These are phyloP conservation scores for Streptanthus diversifolius DNA, from an alignment of 345 rosid species.

Conservation along the genomic window DNA sequence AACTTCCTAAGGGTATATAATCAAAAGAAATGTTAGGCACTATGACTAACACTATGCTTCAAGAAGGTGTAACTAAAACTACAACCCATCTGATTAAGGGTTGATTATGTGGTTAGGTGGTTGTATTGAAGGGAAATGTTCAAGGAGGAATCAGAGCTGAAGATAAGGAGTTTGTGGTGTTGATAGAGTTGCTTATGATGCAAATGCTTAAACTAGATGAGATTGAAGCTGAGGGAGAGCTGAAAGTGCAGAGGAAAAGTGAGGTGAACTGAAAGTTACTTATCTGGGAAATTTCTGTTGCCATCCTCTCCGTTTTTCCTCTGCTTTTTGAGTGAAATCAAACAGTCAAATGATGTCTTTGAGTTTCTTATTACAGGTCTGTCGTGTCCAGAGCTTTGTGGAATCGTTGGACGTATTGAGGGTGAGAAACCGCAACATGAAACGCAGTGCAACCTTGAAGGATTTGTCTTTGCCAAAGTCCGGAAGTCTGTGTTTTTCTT, in stretches of 20 bases:
- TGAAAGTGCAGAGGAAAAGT: constrained; percentile 44
- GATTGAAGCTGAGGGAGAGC: constrained; percentile 49
- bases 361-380: constrained; percentile 31
- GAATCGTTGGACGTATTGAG: constrained; percentile 41
- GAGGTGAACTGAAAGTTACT: constrained; percentile 37
- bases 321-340: constrained; percentile 17
- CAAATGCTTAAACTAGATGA: constrained; percentile 50
- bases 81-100: not conserved
- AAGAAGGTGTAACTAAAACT: not conserved
- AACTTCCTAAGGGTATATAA: not conserved
- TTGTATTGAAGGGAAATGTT: constrained; percentile 38
- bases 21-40: not conserved
- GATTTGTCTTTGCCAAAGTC: constrained; percentile 35
- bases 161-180: constrained; percentile 42
- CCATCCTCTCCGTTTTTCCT: not conserved
- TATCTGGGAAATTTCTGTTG: not conserved
- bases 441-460: constrained; percentile 16
- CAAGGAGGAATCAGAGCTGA: constrained; percentile 34
- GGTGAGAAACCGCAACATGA: constrained; percentile 36
- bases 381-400: constrained; percentile 41
- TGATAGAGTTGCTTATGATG: constrained; percentile 46
- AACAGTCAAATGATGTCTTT: not conserved
- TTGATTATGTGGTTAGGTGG: constrained; percentile 32
- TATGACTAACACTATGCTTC: not conserved
- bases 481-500: constrained; percentile 36